Conservation (phyloP, 495 filamentous ascomycete species). For the Penicillium paradoxum region DNA sequence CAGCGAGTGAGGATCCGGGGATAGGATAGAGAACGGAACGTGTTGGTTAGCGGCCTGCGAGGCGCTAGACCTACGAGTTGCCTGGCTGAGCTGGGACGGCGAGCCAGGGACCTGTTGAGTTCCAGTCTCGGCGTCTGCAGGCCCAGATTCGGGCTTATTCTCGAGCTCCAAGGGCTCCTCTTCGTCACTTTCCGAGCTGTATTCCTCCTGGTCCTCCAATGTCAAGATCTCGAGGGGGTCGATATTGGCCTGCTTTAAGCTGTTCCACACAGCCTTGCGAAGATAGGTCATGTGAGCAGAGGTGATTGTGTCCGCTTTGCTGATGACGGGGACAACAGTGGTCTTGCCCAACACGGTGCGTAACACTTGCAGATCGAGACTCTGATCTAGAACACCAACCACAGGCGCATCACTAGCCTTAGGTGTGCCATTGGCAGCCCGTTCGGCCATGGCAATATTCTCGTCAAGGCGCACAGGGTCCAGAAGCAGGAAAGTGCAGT, state of each 20-base stretch:
- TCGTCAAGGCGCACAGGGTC: conserved; percentile 83
- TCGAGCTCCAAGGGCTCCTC: conserved; percentile 29
- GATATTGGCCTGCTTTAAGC: conserved; percentile 76
- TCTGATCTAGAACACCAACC: conserved; percentile 71
- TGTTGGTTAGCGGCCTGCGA: conserved; percentile 30
- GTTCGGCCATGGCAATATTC: conserved; percentile 67
- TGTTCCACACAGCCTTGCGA: conserved; percentile 85
- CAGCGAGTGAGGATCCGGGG: conserved; percentile 84
- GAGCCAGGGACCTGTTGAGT: background rate
- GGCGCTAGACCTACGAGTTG: conserved; percentile 20
- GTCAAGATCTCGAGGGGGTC: conserved; percentile 85
- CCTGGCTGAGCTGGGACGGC: conserved; percentile 14
- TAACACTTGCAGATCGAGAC: conserved; percentile 86
- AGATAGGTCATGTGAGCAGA: conserved; percentile 88
- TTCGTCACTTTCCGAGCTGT: conserved; percentile 56
- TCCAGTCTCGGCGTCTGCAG: conserved; percentile 24
- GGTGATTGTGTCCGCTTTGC: conserved; percentile 96
- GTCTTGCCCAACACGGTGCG: conserved; percentile 90
- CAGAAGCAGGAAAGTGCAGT: conserved; percentile 88
- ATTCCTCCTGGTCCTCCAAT: conserved; percentile 67
- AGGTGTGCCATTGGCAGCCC: conserved; percentile 50
- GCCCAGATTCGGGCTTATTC: conserved; percentile 25
- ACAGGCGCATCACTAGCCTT: conserved; percentile 45
- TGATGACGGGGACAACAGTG: conserved; percentile 90
- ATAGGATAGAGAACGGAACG: conserved; percentile 88